These are phyloP conservation scores for Cladosporium austrohemisphaericum DNA, from an alignment of 2,329 filamentous ascomycete genomes.

Conservation along the genomic window DNA sequence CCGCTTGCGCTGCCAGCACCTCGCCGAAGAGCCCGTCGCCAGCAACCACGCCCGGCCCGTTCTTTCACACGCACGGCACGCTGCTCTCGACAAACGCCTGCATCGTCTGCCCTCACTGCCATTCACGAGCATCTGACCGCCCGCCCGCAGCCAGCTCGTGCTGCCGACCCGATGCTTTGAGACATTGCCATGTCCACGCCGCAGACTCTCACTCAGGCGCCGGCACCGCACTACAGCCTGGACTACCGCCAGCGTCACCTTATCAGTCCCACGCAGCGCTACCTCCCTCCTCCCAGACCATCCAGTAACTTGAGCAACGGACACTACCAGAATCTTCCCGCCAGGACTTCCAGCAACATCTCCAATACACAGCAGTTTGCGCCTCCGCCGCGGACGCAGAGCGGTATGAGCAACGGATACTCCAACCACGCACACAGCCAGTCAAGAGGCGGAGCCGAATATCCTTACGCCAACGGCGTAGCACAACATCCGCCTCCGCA, in stretches of 20 bases:
- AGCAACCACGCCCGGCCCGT: not conserved
- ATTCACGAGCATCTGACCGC: not conserved
- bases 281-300: constrained; percentile 31
- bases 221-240: constrained; percentile 29
- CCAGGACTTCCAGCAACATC: constrained; percentile 32
- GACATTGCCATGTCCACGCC: constrained; percentile 29
- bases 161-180: constrained; percentile 16
- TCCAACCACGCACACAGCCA: constrained; percentile 22
- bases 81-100: not conserved
- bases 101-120: not conserved
- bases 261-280: constrained; percentile 29
- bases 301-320: constrained; percentile 32
- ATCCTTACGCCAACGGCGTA: constrained; percentile 22
- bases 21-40: constrained; percentile 3
- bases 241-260: constrained; percentile 31
- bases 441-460: constrained; percentile 18
- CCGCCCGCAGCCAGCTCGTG: constrained; percentile 6
- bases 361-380: constrained; percentile 25
- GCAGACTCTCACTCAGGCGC: constrained; percentile 31
- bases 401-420: constrained; percentile 30
- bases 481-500: constrained; percentile 19
- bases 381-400: constrained; percentile 28
- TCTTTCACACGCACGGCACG: not conserved
- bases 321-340: constrained; percentile 30
- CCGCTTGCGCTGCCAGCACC: constrained; percentile 12